Evolutionary conservation across 768 basidiomycete genomes (phyloP).

Genomic region (Gymnopilus dilepis): DNA sequence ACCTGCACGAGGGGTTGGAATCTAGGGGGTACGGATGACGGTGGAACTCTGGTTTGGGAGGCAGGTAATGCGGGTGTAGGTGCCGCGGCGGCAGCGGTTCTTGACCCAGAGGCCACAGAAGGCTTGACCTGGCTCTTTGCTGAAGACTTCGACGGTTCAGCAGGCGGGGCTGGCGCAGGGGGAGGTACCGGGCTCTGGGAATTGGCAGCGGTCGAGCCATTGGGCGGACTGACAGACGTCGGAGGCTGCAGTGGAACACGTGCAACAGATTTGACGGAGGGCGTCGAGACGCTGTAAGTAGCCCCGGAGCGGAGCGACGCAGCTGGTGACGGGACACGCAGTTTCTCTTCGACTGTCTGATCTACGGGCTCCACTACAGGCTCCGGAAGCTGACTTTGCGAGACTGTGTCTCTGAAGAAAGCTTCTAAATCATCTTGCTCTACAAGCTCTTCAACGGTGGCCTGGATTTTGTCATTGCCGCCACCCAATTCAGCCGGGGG

Average conservation of each 20-base stretch:
- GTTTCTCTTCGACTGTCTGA: neutral
- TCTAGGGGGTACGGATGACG: neutral
- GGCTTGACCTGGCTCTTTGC: neutral
- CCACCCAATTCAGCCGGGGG: neutral
- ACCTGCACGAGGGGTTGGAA: neutral
- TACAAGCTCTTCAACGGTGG: neutral
- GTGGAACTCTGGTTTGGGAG: neutral
- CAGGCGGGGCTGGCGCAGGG: neutral
- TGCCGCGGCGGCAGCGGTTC: neutral
- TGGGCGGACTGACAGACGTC: neutral
- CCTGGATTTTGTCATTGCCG: neutral
- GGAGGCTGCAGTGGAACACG: neutral
- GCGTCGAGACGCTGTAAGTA: neutral
- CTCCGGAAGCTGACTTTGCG: neutral
- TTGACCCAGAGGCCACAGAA: neutral
- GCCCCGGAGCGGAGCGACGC: too few species aligned
- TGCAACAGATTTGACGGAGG: neutral
- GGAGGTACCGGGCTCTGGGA: neutral
- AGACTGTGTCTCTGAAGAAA: neutral
- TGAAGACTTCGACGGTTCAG: neutral
- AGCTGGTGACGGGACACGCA: too few species aligned
- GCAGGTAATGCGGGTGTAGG: neutral
- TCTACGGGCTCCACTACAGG: neutral
- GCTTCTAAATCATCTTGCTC: neutral
- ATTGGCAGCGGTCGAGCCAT: neutral